Evolutionary conservation across 2,329 filamentous ascomycete species (phyloP), one percentile per base, ranked within the genome.

Genomic region (Pseudogymnoascus sp.): DNA sequence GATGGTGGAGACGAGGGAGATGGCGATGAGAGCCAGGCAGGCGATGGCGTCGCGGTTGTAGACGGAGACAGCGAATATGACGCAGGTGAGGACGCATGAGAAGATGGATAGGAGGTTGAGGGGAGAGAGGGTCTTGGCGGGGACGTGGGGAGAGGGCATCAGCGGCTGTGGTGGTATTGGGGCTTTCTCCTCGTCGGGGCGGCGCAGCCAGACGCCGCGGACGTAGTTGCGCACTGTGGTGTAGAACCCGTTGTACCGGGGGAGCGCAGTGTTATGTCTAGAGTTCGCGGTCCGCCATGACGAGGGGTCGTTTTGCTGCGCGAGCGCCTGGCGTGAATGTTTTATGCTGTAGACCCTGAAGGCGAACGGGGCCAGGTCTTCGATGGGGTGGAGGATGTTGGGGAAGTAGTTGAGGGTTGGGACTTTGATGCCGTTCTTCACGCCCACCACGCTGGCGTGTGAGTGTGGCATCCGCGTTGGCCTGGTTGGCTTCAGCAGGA

Each of bases 401-500:
- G 84, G 81, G 66, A 86, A 86, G 75, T 84, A 85, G 62, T 84
- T 83, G 4, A 86, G 78, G 1, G 80, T 78, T 62, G 80, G 78
- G 28, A 84, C 76, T 1, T 78, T 75, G 3, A 79, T 80, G 58
- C 84, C 84, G 64, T 79, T 83, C 66, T 82, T 78, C 7, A 86
- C 82, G n/a, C 84, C 84, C 1, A 80, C 79, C 69, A 86, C 81
- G 61, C 79, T 79, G 41, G 82, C 82, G 14, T 77, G 75, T 14
- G 79, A 77, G 65, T 82, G 78, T 49, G 84, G 84, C 69, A 87
- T 79, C 49, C 83, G 78, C 28, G 75, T 75, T 6, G 82, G 82
- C 2, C 84, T 79, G 22, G 76, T 74, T 8, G 83, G 78, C 63
- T 82, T 83, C 55, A 87, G 74, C n/a, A 87, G 76, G 55, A 82